Evolutionary conservation across 2,329 filamentous ascomycete genomes (phyloP).

Genomic region (Colletotrichum shisoi): DNA sequence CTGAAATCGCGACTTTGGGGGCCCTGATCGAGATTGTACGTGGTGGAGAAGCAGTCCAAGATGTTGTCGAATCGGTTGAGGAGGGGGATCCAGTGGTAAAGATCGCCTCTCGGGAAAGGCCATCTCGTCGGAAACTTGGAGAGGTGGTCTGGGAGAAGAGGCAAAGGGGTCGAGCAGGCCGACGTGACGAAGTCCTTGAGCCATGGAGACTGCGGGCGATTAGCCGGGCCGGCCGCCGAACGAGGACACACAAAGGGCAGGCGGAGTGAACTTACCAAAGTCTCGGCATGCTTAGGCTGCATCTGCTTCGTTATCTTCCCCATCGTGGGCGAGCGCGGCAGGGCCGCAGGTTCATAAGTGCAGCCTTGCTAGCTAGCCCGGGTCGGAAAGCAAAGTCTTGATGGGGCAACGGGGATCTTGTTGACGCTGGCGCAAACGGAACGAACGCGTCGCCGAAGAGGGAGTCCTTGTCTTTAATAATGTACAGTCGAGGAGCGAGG

Average conservation of each 20-base stretch:
- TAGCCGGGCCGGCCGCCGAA: constrained; percentile 21
- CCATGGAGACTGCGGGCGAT: constrained; percentile 76
- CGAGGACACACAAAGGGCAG: constrained; percentile 16
- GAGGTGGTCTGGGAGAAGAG: constrained; percentile 79
- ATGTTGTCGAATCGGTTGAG: constrained; percentile 93
- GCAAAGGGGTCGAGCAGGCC: constrained; percentile 73
- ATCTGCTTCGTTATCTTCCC: constrained; percentile 73
- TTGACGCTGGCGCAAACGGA: constrained; percentile 29
- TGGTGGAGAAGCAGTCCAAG: constrained; percentile 79
- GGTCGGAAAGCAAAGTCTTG: constrained; percentile 20
- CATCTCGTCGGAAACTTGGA: constrained; percentile 84
- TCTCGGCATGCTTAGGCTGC: constrained; percentile 72
- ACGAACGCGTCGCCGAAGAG: constrained; percentile 18
- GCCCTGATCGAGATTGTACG: constrained; percentile 80
- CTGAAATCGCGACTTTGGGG: constrained; percentile 82
- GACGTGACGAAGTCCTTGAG: constrained; percentile 80
- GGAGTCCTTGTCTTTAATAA: constrained; percentile 2
- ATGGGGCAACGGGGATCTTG: constrained; percentile 26
- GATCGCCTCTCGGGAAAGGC: constrained; percentile 93
- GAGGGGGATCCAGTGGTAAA: constrained; percentile 97
- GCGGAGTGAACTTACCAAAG: constrained; percentile 60
- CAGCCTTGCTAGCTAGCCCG: constrained; percentile 39
- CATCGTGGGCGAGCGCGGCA: constrained; percentile 68
- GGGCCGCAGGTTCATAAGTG: constrained; percentile 58
- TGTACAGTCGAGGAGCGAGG: background rate